Conservation (phyloP, 176 grass and related monocot genomes). For the Leersia perrieri region DNA sequence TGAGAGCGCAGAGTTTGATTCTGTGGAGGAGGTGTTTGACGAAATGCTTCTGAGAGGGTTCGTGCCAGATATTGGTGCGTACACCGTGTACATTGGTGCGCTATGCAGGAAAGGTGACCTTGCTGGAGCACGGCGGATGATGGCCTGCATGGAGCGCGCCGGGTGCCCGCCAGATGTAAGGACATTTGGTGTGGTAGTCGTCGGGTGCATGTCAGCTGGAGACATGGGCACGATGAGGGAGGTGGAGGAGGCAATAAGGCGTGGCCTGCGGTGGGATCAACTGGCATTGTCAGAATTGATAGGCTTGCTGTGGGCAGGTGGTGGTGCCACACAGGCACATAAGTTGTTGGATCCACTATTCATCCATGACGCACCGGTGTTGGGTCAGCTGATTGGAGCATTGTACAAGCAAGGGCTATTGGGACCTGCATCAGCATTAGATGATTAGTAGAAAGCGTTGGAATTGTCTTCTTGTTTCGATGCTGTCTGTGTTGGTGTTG, state of each 20-base stretch:
- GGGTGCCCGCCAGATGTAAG: conserved; percentile 44
- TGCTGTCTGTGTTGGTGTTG: background rate
- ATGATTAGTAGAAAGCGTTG: background rate
- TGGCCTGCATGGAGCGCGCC: conserved; percentile 60
- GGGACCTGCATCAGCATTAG: background rate
- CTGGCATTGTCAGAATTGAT: conserved; percentile 26
- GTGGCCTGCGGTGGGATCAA: conserved; percentile 49
- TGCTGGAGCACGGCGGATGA: conserved; percentile 46
- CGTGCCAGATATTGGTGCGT: conserved; percentile 39
- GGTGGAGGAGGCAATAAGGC: conserved; percentile 28
- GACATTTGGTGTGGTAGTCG: conserved; percentile 37
- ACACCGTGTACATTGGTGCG: conserved; percentile 40
- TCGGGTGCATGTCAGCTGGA: conserved; percentile 23
- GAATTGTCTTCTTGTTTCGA: background rate
- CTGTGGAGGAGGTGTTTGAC: conserved; percentile 61
- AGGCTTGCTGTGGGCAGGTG: background rate
- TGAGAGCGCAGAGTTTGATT: background rate
- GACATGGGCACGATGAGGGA: conserved; percentile 38
- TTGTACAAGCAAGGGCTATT: conserved; percentile 17
- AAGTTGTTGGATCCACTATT: conserved; percentile 26
- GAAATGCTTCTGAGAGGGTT: conserved; percentile 66
- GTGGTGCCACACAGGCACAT: background rate
- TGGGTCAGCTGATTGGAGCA: conserved; percentile 20
- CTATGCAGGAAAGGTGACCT: conserved; percentile 50
- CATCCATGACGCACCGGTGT: conserved; percentile 7